Percentiles rank a stretch among this genome's conserved stretches.
These are phyloP conservation scores for Chrysopogon serrulatus DNA, from an alignment of 176 grass and related monocot genomes.

Conservation along the genomic window DNA sequence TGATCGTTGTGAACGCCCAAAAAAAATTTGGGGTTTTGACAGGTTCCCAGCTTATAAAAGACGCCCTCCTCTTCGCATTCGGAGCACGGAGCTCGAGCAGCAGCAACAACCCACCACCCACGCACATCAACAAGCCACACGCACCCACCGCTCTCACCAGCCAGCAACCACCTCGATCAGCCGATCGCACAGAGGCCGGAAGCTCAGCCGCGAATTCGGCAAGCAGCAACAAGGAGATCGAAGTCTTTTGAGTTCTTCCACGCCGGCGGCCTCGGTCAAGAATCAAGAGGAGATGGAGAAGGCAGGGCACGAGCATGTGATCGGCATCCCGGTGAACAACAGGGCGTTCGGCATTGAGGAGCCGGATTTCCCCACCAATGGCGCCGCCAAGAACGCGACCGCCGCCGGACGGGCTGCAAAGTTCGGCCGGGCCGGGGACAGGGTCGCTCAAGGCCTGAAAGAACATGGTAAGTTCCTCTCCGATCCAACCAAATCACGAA, in stretches of 20 bases:
- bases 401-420: slow-evolving; percentile 23
- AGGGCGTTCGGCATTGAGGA: slow-evolving; percentile 62
- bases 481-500: background rate
- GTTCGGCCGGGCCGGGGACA: slow-evolving; percentile 43
- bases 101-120: slow-evolving; percentile 7
- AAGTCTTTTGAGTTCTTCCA: background rate
- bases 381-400: background rate
- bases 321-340: slow-evolving; percentile 70
- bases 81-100: slow-evolving; percentile 40
- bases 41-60: slow-evolving; percentile 57
- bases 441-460: slow-evolving; percentile 53
- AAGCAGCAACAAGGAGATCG: background rate
- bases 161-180: background rate
- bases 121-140: background rate
- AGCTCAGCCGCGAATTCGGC: slow-evolving; percentile 11
- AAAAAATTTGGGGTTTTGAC: background rate
- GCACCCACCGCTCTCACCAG: slow-evolving; percentile 12
- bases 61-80: slow-evolving; percentile 7
- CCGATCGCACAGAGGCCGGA: background rate
- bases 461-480: slow-evolving; percentile 56
- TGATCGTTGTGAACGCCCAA: background rate
- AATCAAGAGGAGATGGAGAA: background rate
- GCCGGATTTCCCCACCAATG: slow-evolving; percentile 30
- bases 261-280: background rate
- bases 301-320: slow-evolving; percentile 50